Conservation (phyloP, 495 filamentous ascomycete genomes). For the Alectoria sarmentosa region DNA sequence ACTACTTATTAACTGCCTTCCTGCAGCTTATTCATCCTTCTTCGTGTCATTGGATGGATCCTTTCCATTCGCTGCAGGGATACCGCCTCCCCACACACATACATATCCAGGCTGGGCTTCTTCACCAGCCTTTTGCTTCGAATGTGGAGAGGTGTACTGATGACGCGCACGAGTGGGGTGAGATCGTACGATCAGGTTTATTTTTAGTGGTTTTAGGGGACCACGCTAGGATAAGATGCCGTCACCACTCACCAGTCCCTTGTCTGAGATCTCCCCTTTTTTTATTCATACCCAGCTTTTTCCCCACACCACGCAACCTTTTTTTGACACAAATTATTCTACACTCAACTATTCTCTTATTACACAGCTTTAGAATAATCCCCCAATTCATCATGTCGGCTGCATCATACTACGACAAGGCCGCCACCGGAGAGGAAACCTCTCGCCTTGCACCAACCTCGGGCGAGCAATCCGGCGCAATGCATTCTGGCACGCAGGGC, state of each 20-base stretch:
- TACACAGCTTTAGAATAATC: no score
- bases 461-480: background rate
- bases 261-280: no score
- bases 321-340: background rate
- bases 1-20: no score
- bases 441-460: background rate
- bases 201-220: background rate
- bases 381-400: background rate
- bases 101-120: background rate
- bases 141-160: background rate
- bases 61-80: background rate
- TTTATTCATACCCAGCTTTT: no score
- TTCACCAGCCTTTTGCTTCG: background rate
- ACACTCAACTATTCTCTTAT: background rate
- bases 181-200: background rate
- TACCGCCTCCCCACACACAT: background rate
- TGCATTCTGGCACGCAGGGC: background rate
- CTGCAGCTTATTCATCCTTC: conserved; percentile 1
- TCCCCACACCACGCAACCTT: no score
- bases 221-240: background rate
- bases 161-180: background rate
- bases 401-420: background rate
- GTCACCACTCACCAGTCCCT: no score
- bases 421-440: background rate
- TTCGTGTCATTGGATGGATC: background rate